A percentile compares a stretch with the other conserved stretches of the same genome.
These are phyloP conservation scores for Ustilago bromivora DNA, from an alignment of 1,284 basidiomycete species.

Conservation along the genomic window DNA sequence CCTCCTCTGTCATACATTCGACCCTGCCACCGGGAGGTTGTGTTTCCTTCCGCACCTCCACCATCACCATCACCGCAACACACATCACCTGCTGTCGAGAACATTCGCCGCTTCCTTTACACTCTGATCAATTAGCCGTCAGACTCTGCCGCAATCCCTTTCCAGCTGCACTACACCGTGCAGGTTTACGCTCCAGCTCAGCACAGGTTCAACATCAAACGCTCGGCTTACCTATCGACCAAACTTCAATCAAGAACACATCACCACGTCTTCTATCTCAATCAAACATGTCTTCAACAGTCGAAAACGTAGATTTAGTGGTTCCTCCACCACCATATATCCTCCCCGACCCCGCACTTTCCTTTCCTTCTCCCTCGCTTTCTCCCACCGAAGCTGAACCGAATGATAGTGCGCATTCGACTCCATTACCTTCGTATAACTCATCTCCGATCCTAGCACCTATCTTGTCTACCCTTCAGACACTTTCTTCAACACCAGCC, in stretches of 20 bases:
- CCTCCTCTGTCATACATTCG: background rate
- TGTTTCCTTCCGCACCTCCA: background rate
- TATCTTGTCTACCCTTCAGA: background rate
- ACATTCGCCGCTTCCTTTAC: too few relatives aligned
- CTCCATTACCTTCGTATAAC: background rate
- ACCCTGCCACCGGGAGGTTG: background rate
- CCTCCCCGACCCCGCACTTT: background rate
- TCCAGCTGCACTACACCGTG: too few relatives aligned
- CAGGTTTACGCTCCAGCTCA: too few relatives aligned
- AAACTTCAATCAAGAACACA: too few relatives aligned
- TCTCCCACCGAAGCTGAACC: background rate
- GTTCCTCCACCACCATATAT: background rate
- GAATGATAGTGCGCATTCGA: background rate
- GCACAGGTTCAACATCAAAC: too few relatives aligned
- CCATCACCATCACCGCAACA: background rate
- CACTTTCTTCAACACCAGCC: background rate
- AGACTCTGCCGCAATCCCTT: too few relatives aligned
- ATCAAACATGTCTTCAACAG: too few relatives aligned
- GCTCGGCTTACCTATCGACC: too few relatives aligned
- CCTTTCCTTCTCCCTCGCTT: background rate
- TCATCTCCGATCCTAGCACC: conserved; percentile 1
- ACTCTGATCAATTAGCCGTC: too few relatives aligned
- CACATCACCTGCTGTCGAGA: too few relatives aligned
- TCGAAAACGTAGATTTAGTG: too few relatives aligned
- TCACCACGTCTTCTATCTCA: too few relatives aligned